These are phyloP conservation scores for Aspergillus sparsus DNA, from an alignment of 495 filamentous ascomycete genomes.

Conservation along the genomic window DNA sequence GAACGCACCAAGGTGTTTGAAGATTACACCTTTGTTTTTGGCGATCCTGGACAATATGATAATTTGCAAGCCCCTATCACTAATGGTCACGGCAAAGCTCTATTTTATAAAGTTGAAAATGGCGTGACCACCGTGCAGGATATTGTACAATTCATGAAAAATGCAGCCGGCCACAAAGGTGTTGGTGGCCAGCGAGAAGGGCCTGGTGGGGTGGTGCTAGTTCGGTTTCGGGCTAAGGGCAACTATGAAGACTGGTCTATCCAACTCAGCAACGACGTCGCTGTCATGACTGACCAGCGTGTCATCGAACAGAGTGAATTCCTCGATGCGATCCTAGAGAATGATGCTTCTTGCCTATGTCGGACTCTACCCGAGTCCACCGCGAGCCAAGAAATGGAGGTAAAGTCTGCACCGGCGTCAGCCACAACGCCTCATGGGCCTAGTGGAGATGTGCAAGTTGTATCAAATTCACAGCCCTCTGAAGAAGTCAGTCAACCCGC, in stretches of 20 bases:
- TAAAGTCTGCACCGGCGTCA: conserved; percentile 11
- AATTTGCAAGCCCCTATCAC: conserved; percentile 72
- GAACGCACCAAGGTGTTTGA: conserved; percentile 72
- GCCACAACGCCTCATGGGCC: neutral
- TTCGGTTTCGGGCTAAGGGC: conserved; percentile 69
- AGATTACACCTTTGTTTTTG: conserved; percentile 87
- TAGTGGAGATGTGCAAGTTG: conserved; percentile 11
- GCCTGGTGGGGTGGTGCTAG: conserved; percentile 72
- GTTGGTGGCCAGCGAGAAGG: conserved; percentile 60
- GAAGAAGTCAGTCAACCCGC: conserved; percentile 21
- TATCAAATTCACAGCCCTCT: conserved; percentile 23
- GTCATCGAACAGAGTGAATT: conserved; percentile 91
- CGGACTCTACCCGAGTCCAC: conserved; percentile 55
- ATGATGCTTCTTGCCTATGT: conserved; percentile 69
- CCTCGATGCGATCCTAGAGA: conserved; percentile 81
- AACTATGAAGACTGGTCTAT: conserved; percentile 67
- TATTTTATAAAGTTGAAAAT: conserved; percentile 62
- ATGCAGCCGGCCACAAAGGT: conserved; percentile 71
- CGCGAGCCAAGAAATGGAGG: conserved; percentile 21
- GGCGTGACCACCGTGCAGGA: conserved; percentile 72
- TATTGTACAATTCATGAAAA: conserved; percentile 74
- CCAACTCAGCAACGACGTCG: conserved; percentile 65
- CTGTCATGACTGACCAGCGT: conserved; percentile 70
- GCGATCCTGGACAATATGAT: conserved; percentile 75
- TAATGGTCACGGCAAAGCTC: conserved; percentile 78